Conservation (phyloP, 805 yeast genomes). For the Blastobotrys americana region DNA sequence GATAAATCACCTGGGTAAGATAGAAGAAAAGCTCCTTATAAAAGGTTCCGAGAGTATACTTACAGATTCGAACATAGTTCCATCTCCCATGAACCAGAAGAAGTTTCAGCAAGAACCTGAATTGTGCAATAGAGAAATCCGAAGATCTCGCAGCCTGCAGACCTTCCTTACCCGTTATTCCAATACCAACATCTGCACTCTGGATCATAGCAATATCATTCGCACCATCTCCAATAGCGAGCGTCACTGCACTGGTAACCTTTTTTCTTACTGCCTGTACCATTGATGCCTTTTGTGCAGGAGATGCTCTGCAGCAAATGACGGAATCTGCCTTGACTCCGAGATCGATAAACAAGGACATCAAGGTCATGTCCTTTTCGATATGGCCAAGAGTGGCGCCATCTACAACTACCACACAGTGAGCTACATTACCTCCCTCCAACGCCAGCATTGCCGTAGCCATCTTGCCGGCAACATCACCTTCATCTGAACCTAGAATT, state of each 20-base stretch:
- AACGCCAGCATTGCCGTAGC: conserved; percentile 71
- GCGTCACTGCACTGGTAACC: conserved; percentile 63
- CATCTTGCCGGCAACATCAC: conserved; percentile 58
- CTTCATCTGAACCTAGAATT: conserved; percentile 47
- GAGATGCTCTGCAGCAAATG: conserved; percentile 93
- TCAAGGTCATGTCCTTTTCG: conserved; percentile 63
- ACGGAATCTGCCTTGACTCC: conserved; percentile 87
- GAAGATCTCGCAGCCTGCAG: conserved; percentile 93
- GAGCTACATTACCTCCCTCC: conserved; percentile 72
- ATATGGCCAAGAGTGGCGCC: conserved; percentile 76
- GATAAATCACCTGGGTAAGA: conserved; percentile 80
- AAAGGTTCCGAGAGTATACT: conserved; percentile 87
- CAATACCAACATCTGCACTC: conserved; percentile 95
- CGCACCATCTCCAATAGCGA: conserved; percentile 99
- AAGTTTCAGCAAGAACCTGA: conserved; percentile 72
- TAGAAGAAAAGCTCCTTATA: conserved; percentile 91
- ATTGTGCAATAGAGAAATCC: conserved; percentile 93
- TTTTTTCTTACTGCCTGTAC: conserved; percentile 72
- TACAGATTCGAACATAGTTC: conserved; percentile 85
- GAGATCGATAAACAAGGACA: conserved; percentile 73
- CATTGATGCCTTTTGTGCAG: conserved; percentile 91
- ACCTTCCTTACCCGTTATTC: conserved; percentile 96
- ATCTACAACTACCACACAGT: conserved; percentile 89
- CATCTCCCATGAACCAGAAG: conserved; percentile 92
- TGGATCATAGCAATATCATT: conserved; percentile 99